Conservation (phyloP, 345 rosid genomes). For the Physaria fendleri region DNA sequence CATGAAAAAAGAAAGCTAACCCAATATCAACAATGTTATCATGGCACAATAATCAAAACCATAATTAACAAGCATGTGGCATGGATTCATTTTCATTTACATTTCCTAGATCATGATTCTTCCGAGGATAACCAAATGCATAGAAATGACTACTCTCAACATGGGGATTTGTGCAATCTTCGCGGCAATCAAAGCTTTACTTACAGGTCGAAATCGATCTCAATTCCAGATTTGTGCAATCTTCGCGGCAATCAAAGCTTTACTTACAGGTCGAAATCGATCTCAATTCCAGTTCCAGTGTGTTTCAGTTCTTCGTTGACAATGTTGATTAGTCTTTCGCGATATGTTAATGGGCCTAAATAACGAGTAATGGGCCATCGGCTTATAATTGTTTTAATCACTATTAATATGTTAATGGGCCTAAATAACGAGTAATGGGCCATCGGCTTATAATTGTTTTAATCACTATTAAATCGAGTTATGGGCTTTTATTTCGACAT, state of each 20-base stretch:
- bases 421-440: neutral
- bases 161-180: no score
- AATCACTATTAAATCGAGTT: neutral
- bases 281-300: conserved; percentile 5
- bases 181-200: neutral
- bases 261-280: conserved; percentile 17
- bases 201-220: neutral
- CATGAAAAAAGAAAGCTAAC: neutral
- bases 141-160: neutral
- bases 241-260: conserved; percentile 20
- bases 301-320: neutral
- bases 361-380: neutral
- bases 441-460: neutral
- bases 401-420: conserved; percentile 7
- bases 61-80: neutral
- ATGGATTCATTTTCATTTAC: neutral
- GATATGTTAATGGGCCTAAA: conserved; percentile 4
- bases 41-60: neutral
- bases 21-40: neutral
- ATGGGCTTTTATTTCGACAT: neutral
- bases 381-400: neutral
- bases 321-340: conserved; percentile 1
- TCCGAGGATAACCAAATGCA: neutral
- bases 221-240: conserved; percentile 11
- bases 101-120: neutral